Percentiles rank a stretch among this genome's conserved stretches.
Evolutionary conservation across 2,329 filamentous ascomycete species (phyloP).

Genomic region (Ascosphaera acerosa): DNA sequence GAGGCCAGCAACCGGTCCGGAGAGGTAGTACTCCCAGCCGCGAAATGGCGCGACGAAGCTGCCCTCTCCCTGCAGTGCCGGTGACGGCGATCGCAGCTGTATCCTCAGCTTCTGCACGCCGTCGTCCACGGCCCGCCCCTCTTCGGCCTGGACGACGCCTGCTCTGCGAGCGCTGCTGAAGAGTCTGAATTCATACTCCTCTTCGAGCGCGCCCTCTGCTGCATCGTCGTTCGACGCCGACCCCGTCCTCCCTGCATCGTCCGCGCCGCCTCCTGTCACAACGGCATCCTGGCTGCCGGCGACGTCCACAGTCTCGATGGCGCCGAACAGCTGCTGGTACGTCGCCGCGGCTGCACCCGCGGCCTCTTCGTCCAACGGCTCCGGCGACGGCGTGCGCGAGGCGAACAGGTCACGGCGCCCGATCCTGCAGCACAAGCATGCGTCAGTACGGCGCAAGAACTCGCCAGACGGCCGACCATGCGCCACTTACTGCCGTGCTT

Average conservation of each 20-base stretch:
- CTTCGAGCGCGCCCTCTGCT: slow-evolving; percentile 16
- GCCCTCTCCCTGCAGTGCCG: slow-evolving; percentile 11
- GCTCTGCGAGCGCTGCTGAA: slow-evolving; percentile 9
- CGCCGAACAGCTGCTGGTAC: background rate
- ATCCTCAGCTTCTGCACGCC: slow-evolving; percentile 16
- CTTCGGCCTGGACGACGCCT: background rate
- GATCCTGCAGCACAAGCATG: background rate
- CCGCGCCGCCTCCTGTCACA: slow-evolving; percentile 1
- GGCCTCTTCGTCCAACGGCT: background rate
- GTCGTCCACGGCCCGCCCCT: background rate
- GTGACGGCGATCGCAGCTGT: slow-evolving; percentile 16
- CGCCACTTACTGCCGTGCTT: slow-evolving; percentile 1
- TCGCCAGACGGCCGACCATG: no score
- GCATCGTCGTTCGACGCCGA: slow-evolving; percentile 3
- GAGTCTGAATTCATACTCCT: slow-evolving; percentile 20
- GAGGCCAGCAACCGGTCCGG: slow-evolving; percentile 10
- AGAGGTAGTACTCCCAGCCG: slow-evolving; percentile 19
- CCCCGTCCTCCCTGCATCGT: slow-evolving; percentile 5
- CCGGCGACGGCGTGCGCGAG: background rate
- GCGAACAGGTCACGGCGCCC: slow-evolving; percentile 1
- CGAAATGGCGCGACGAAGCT: slow-evolving; percentile 17
- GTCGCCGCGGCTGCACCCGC: background rate
- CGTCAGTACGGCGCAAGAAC: background rate
- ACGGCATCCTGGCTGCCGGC: slow-evolving; percentile 1
- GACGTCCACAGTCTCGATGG: background rate